A percentile compares a stretch with the other conserved stretches of the same genome.
phyloP scores from a whole-genome alignment of 306 rosid species.

The Cucurbita ficifolia region DNA sequence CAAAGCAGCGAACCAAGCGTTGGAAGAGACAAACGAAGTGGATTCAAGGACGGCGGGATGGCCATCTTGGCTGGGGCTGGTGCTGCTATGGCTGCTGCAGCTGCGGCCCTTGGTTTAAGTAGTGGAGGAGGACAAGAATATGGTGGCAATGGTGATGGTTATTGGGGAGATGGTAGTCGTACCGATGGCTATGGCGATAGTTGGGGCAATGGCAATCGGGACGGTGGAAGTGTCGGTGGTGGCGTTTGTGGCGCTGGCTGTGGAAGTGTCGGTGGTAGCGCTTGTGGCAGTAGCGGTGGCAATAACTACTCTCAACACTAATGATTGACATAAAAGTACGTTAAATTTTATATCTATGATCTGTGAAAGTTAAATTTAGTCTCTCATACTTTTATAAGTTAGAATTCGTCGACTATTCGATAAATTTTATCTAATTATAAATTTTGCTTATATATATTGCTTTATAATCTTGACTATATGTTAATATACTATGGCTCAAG shows the following conservation, averaged over 20 bases:
- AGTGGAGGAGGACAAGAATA: background rate
- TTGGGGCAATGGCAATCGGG: background rate
- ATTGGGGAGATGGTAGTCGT: background rate
- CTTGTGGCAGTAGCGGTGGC: background rate
- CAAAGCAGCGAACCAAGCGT: too few species aligned
- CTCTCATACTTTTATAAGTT: too few species aligned
- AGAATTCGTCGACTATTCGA: too few species aligned
- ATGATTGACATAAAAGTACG: too few species aligned
- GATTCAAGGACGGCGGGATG: conserved; percentile 18
- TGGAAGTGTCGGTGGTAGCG: background rate
- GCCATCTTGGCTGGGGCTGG: conserved; percentile 13
- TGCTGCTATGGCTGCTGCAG: conserved; percentile 13
- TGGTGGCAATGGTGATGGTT: background rate
- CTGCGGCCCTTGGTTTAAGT: background rate
- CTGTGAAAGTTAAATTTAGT: too few species aligned
- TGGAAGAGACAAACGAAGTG: too few species aligned
- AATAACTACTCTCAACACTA: too few species aligned
- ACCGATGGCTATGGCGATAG: background rate
- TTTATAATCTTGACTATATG: too few species aligned
- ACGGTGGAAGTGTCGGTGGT: background rate
- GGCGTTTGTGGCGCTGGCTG: background rate
- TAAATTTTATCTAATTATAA: too few species aligned
- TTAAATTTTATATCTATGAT: too few species aligned
- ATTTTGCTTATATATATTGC: too few species aligned
- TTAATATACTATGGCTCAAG: too few species aligned